Evolutionary conservation across 2,329 filamentous ascomycete species (phyloP).

Genomic region (Cladophialophora psammophila): DNA sequence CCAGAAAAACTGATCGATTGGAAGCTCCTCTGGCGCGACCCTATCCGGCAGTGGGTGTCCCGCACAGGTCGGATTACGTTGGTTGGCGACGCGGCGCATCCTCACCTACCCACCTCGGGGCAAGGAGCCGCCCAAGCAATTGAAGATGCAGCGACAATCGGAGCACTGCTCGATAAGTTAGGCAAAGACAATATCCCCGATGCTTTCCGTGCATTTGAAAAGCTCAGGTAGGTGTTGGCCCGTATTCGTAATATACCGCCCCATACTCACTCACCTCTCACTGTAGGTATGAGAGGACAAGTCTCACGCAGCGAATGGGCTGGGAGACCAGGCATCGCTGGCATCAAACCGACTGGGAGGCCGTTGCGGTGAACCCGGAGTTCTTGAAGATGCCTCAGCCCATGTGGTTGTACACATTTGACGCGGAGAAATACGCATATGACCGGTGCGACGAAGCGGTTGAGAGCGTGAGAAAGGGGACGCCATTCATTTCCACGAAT

Average conservation of each 20-base stretch:
- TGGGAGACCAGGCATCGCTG: slow-evolving; percentile 30
- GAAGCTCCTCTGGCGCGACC: slow-evolving; percentile 32
- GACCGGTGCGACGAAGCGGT: slow-evolving; percentile 44
- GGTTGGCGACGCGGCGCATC: slow-evolving; percentile 60
- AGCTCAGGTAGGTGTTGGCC: slow-evolving; percentile 13
- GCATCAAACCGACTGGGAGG: slow-evolving; percentile 29
- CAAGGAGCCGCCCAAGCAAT: slow-evolving; percentile 59
- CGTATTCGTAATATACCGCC: background rate
- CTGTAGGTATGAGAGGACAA: slow-evolving; percentile 32
- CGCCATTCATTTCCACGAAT: slow-evolving; percentile 14
- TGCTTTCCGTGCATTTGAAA: slow-evolving; percentile 19
- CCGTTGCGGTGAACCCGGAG: slow-evolving; percentile 9
- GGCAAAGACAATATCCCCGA: slow-evolving; percentile 37
- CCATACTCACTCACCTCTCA: background rate
- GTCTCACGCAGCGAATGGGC: slow-evolving; percentile 32
- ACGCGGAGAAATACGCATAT: slow-evolving; percentile 57
- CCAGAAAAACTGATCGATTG: slow-evolving; percentile 21
- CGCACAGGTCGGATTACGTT: slow-evolving; percentile 52
- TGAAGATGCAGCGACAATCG: slow-evolving; percentile 58
- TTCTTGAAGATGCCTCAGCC: slow-evolving; percentile 46
- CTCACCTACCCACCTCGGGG: slow-evolving; percentile 57
- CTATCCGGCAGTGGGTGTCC: slow-evolving; percentile 45
- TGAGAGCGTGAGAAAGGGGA: slow-evolving; percentile 7
- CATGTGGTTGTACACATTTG: slow-evolving; percentile 59
- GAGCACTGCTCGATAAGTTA: slow-evolving; percentile 48